Percentiles rank a stretch among this genome's conserved stretches.
Evolutionary conservation across 192 early-diverging fungal species (phyloP).

Genomic region (Irineochytrium annulatum): DNA sequence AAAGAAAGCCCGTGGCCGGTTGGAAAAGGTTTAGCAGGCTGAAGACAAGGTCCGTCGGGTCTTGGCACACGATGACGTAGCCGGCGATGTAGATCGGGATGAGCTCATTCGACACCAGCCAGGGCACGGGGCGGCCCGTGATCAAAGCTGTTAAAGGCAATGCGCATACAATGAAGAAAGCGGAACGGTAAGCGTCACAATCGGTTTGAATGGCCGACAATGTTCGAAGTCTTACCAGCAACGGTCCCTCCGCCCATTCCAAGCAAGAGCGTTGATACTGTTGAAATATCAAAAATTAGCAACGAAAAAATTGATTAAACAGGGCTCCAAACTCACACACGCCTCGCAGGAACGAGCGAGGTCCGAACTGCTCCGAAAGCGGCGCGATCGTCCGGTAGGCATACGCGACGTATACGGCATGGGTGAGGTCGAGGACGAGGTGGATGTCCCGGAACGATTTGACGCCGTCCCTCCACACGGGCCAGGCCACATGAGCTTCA

Average conservation of each 20-base stretch:
- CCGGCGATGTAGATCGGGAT: slow-evolving; percentile 28
- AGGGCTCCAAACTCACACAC: slow-evolving; percentile 5
- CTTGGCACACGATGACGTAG: slow-evolving; percentile 31
- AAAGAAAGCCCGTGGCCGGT: slow-evolving; percentile 6
- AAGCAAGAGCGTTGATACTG: slow-evolving; percentile 8
- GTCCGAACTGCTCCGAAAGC: not conserved
- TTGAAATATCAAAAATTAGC: not conserved
- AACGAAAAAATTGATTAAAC: not conserved
- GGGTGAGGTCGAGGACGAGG: not conserved
- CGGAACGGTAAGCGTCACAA: not conserved
- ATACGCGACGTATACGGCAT: slow-evolving; percentile 11
- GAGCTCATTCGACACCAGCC: slow-evolving; percentile 23
- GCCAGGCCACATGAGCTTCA: too few species aligned
- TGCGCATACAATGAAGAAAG: not conserved
- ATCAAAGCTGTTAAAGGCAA: slow-evolving; percentile 16
- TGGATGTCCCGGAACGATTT: not conserved
- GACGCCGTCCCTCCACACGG: slow-evolving; percentile 2
- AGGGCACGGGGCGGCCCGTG: slow-evolving; percentile 26
- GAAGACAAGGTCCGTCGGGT: slow-evolving; percentile 19
- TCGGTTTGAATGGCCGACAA: not conserved
- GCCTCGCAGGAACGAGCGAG: not conserved
- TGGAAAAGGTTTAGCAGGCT: slow-evolving; percentile 13
- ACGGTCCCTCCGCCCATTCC: slow-evolving; percentile 32
- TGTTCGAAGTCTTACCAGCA: slow-evolving; percentile 14
- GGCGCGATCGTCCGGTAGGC: slow-evolving; percentile 3